A percentile compares a stretch with the other conserved stretches of the same genome.
phyloP scores from a whole-genome alignment of 768 basidiomycete species.

The Suillus paluster region DNA sequence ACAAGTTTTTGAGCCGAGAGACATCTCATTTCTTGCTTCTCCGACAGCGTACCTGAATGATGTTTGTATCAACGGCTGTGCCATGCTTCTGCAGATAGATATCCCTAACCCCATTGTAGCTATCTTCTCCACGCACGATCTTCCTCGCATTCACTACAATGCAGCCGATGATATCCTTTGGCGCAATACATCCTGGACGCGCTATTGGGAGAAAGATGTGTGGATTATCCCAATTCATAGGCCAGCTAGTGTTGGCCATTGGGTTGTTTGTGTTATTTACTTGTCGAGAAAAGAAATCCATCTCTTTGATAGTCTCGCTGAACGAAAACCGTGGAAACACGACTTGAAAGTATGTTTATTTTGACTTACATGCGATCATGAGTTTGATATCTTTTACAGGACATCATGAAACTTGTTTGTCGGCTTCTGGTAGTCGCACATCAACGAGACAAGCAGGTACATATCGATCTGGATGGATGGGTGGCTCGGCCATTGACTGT shows the following conservation, averaged over 20 bases:
- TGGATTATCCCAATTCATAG: constrained; percentile 47
- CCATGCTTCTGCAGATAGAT: constrained; percentile 8
- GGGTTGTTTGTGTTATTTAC: constrained; percentile 33
- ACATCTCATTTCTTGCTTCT: constrained; percentile 13
- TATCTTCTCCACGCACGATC: constrained; percentile 16
- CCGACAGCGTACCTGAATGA: constrained; percentile 16
- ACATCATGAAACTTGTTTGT: constrained; percentile 10
- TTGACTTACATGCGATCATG: too few relatives aligned
- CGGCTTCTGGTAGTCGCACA: constrained; percentile 6
- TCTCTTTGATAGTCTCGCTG: constrained; percentile 19
- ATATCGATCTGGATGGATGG: constrained; percentile 12
- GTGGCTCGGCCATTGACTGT: neutral
- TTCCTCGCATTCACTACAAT: constrained; percentile 8
- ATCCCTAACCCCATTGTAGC: constrained; percentile 3
- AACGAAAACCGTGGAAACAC: constrained; percentile 6
- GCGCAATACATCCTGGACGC: constrained; percentile 11
- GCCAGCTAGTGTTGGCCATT: constrained; percentile 24
- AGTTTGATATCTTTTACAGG: neutral
- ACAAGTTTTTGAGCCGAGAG: constrained; percentile 10
- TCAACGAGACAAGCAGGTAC: neutral
- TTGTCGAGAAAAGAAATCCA: neutral
- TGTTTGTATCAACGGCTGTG: constrained; percentile 17
- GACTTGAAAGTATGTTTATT: neutral
- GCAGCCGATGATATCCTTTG: constrained; percentile 24
- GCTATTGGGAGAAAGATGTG: constrained; percentile 34